Evolutionary conservation across 306 rosid genomes (phyloP).

Genomic region (Vigna angularis): DNA sequence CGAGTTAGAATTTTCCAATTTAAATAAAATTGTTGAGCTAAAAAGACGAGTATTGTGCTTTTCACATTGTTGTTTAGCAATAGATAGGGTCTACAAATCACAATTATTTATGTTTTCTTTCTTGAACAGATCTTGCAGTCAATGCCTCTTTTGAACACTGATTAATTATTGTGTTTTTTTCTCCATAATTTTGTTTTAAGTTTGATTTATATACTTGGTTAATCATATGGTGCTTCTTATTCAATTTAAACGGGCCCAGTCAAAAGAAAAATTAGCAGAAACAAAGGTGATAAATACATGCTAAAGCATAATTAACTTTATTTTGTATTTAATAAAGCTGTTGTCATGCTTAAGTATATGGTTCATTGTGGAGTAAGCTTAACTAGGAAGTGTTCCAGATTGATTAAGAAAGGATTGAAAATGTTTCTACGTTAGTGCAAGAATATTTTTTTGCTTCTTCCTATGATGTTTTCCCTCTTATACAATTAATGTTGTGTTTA

Average conservation of each 20-base stretch:
- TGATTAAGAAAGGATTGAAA: slow-evolving; percentile 7
- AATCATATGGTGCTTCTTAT: slow-evolving; percentile 6
- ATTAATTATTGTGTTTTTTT: slow-evolving; percentile 13
- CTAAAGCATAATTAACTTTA: slow-evolving; percentile 23
- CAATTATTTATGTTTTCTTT: slow-evolving; percentile 7
- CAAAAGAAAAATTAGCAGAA: slow-evolving; percentile 21
- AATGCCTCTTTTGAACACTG: slow-evolving; percentile 1
- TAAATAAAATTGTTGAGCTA: background rate
- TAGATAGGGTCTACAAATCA: background rate
- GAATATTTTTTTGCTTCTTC: background rate
- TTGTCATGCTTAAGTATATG: background rate
- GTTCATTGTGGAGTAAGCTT: background rate
- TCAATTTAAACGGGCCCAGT: slow-evolving; percentile 38
- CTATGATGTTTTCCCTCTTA: background rate
- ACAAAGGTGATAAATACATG: slow-evolving; percentile 1
- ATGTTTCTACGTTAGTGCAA: background rate
- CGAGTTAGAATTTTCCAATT: background rate
- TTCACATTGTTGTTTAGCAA: slow-evolving; percentile 12
- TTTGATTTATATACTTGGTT: slow-evolving; percentile 22
- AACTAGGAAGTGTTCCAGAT: slow-evolving; percentile 6
- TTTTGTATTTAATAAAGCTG: slow-evolving; percentile 19
- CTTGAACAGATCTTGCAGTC: background rate
- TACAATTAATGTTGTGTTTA: background rate
- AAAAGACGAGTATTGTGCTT: slow-evolving; percentile 15
- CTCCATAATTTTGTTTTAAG: slow-evolving; percentile 8